phyloP scores from a whole-genome alignment of 768 basidiomycete genomes.

The Russula foetens region DNA sequence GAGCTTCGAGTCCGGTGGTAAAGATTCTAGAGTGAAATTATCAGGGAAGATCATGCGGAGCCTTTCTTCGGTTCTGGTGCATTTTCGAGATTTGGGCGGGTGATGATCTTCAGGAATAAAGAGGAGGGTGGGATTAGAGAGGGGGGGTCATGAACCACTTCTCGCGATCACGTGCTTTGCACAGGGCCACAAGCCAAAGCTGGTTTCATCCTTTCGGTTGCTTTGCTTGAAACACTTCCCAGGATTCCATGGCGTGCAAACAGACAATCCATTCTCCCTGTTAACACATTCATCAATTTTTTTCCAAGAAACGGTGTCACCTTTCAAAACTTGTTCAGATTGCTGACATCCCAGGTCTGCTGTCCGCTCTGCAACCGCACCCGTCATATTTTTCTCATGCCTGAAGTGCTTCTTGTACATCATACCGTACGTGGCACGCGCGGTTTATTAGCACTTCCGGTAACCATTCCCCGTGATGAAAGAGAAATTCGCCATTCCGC shows the following conservation, averaged over 20 bases:
- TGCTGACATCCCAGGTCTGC: not conserved
- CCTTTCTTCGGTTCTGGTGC: not conserved
- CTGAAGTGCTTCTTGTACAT: constrained; percentile 13
- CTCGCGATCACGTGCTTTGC: not conserved
- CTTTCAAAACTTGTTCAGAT: not conserved
- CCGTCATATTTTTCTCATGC: not conserved
- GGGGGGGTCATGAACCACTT: too few relatives aligned
- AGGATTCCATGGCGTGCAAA: not conserved
- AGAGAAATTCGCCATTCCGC: not conserved
- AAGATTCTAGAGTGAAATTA: not conserved
- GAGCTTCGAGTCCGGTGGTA: not conserved
- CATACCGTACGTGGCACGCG: constrained; percentile 5
- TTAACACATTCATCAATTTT: not conserved
- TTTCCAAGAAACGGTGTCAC: not conserved
- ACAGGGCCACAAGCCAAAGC: too few relatives aligned
- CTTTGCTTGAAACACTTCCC: too few relatives aligned
- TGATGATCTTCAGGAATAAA: not conserved
- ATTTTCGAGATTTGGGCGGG: not conserved
- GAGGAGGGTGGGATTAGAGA: not conserved
- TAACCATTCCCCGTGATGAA: not conserved
- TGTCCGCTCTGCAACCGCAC: constrained; percentile 15
- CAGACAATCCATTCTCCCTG: not conserved
- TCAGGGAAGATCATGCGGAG: not conserved
- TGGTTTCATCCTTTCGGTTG: too few relatives aligned
- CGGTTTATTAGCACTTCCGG: not conserved